Evolutionary conservation across 306 rosid genomes (phyloP), one percentile per base, ranked within the genome.

Genomic region (Rubus parviflorus): DNA sequence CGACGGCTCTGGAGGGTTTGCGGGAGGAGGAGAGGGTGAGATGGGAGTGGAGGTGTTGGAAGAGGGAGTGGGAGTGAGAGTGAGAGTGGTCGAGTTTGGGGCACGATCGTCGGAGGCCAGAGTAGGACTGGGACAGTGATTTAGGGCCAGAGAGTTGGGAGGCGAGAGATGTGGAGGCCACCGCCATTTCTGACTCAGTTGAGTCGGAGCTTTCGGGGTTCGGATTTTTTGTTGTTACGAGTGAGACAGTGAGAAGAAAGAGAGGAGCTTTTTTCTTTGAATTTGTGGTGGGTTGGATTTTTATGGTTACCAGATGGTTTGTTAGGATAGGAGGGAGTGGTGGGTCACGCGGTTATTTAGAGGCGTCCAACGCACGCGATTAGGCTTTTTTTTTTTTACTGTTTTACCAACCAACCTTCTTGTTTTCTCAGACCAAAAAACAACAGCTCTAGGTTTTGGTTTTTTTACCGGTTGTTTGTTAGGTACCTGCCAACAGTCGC

Each of bases 141-240:
- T 81, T 83, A 49, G 80, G 87, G 42, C 83, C 87, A 3, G 85
- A 83, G 81, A 91, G 89, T 16, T 89, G 98, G 22, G 98, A 93
- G 25, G 83, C 93, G 20, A 89, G 89, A 77, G 98, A 94, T 2
- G 96, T 82, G 58, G 98, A 90, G 17, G 91, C 90, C 49, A 83
- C 91, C 71, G 97, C 97, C 97, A 92, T 92, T 17, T 79, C 40
- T 37, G 6, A 63, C 23, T 30, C 15, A 45, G 57, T 4, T 5
- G 23, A 47, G 16, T 61, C n/a, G 70, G 69, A 46, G 72, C 61
- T 72, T 72, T n/a, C 38, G 72, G 13, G 38, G 25, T 22, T 37
- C 5, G 13, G 45, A 16, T 41, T 53, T 74, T 42, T 15, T 25
- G 7, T 73, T 73, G 11, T n/a, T 57, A 5, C 22, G 61, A 23